phyloP scores from a whole-genome alignment of 805 yeast species.

The Cyberlindnera mississippiensis region DNA sequence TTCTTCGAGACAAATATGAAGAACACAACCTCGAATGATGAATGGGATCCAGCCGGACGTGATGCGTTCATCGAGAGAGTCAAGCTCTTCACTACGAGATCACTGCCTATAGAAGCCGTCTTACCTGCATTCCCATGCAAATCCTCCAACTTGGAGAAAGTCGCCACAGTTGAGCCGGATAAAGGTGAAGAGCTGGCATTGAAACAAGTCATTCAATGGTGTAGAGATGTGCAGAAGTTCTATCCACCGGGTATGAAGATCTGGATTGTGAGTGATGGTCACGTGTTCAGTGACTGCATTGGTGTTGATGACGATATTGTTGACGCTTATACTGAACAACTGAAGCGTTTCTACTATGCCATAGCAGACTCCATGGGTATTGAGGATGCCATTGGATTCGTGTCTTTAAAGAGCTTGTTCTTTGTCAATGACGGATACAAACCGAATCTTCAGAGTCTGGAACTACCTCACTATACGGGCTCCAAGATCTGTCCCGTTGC shows the following conservation, averaged over 20 bases:
- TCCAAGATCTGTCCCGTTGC: constrained; percentile 34
- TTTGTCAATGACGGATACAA: constrained; percentile 30
- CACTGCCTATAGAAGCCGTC: constrained; percentile 47
- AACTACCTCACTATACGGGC: constrained; percentile 36
- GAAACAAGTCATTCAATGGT: constrained; percentile 32
- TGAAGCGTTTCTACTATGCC: constrained; percentile 38
- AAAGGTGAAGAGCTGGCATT: constrained; percentile 47
- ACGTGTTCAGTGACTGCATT: constrained; percentile 60
- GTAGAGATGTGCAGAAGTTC: constrained; percentile 31
- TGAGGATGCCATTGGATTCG: constrained; percentile 34
- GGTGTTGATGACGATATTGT: constrained; percentile 57
- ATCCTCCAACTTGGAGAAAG: constrained; percentile 53
- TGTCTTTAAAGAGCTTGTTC: constrained; percentile 38
- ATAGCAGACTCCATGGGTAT: constrained; percentile 27
- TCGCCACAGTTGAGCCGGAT: constrained; percentile 46
- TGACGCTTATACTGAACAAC: constrained; percentile 41
- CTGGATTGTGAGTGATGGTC: constrained; percentile 60
- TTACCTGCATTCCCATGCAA: constrained; percentile 65
- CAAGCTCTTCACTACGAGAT: constrained; percentile 45
- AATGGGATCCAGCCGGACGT: constrained; percentile 47
- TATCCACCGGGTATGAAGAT: constrained; percentile 55
- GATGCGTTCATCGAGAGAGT: constrained; percentile 39
- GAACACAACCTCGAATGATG: constrained; percentile 42
- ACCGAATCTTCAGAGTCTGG: constrained; percentile 25
- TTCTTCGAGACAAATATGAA: constrained; percentile 43